These are phyloP conservation scores for Tolypocladium paradoxum DNA, from an alignment of 2,329 filamentous ascomycete species.

Conservation along the genomic window DNA sequence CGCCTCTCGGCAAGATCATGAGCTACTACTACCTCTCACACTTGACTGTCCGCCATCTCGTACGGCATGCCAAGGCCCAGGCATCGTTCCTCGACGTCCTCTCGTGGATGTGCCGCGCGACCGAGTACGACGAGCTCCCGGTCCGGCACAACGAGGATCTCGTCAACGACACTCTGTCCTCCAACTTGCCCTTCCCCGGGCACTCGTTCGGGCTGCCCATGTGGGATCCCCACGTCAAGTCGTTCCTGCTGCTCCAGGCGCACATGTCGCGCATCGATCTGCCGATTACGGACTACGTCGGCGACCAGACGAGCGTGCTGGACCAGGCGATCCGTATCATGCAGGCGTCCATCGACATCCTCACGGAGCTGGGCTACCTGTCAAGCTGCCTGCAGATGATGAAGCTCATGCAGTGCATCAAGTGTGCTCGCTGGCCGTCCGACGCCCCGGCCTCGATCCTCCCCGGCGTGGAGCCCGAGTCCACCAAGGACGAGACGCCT, in stretches of 20 bases:
- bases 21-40: constrained; percentile 98
- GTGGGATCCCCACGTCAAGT: constrained; percentile 98
- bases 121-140: constrained; percentile 94
- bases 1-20: constrained; percentile 94
- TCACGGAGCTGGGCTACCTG: constrained; percentile 78
- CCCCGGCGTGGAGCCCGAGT: constrained; percentile 50
- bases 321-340: constrained; percentile 96
- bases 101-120: constrained; percentile 85
- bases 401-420: constrained; percentile 78
- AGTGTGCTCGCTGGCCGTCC: constrained; percentile 81
- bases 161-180: constrained; percentile 83
- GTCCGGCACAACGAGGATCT: constrained; percentile 98
- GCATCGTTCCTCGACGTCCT: constrained; percentile 75
- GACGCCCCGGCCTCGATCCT: constrained; percentile 72
- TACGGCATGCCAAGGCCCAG: constrained; percentile 61
- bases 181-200: constrained; percentile 58
- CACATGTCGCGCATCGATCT: constrained; percentile 90
- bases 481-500: constrained; percentile 28
- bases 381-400: constrained; percentile 76
- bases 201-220: constrained; percentile 64
- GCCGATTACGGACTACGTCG: constrained; percentile 93
- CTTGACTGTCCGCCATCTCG: constrained; percentile 80
- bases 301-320: constrained; percentile 79
- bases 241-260: constrained; percentile 85
- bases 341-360: constrained; percentile 86